phyloP scores from a whole-genome alignment of 225 moss, liverwort and hornwort genomes.

The Antitrichia curtipendula region DNA sequence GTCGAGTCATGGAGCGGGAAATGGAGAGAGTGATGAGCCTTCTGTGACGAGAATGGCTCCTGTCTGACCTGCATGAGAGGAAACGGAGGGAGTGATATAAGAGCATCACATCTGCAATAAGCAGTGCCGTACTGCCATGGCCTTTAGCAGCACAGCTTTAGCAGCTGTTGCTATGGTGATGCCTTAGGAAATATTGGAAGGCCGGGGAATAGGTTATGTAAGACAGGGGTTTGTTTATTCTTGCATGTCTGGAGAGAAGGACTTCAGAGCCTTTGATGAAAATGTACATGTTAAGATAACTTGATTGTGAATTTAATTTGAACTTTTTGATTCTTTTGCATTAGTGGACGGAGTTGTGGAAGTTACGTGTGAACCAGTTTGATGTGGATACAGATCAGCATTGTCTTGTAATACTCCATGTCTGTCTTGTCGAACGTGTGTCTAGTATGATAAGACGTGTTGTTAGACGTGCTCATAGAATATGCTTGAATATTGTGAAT shows the following conservation, averaged over 20 bases:
- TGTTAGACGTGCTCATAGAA: background rate
- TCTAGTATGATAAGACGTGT: background rate
- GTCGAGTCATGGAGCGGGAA: background rate
- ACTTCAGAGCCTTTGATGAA: background rate
- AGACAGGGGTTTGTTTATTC: background rate
- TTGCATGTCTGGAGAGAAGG: conserved; percentile 8
- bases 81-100: conserved; percentile 4
- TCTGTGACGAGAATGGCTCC: background rate
- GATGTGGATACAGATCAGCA: background rate
- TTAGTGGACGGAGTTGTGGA: background rate
- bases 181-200: background rate
- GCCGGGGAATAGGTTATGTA: background rate
- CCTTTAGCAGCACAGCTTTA: background rate
- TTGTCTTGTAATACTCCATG: background rate
- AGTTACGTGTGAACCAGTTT: background rate
- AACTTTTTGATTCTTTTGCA: background rate
- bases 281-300: background rate
- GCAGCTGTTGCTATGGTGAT: background rate
- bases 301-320: background rate
- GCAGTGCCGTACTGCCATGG: background rate
- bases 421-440: background rate
- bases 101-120: background rate
- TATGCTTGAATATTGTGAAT: too few relatives aligned
- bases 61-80: background rate
- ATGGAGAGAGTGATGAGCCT: conserved; percentile 11